Conservation (phyloP, 176 grass and related monocot species). For the Cymbopogon citratus region DNA sequence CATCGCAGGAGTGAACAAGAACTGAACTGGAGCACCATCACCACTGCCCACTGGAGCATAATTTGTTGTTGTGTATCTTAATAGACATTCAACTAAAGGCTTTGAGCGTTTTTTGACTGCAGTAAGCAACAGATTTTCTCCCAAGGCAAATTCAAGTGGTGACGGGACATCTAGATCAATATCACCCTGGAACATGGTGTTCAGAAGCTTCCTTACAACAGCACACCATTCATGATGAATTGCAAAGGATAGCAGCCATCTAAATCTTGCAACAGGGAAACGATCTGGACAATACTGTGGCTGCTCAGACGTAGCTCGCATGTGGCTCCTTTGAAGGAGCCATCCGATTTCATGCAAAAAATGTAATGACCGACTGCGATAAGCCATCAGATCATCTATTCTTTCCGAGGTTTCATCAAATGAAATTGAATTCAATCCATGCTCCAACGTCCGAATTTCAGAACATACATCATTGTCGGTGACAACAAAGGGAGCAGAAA, state of each 20-base stretch:
- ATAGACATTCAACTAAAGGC: slow-evolving; percentile 48
- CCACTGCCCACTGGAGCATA: neutral
- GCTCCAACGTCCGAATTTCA: slow-evolving; percentile 57
- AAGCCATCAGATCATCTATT: slow-evolving; percentile 8
- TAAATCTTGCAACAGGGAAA: slow-evolving; percentile 42
- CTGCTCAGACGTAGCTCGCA: slow-evolving; percentile 20
- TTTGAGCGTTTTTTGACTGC: slow-evolving; percentile 57
- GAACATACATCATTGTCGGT: slow-evolving; percentile 57
- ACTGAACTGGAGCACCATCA: neutral
- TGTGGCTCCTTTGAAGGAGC: slow-evolving; percentile 52
- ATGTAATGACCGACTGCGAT: slow-evolving; percentile 21
- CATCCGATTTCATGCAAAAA: slow-evolving; percentile 67
- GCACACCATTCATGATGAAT: slow-evolving; percentile 53
- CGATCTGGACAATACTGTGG: slow-evolving; percentile 10
- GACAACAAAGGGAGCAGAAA: slow-evolving; percentile 78
- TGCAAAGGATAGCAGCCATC: slow-evolving; percentile 49
- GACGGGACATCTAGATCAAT: slow-evolving; percentile 37
- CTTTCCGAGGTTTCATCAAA: slow-evolving; percentile 17
- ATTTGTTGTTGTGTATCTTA: slow-evolving; percentile 44
- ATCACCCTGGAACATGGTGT: slow-evolving; percentile 49
- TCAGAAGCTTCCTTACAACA: slow-evolving; percentile 58
- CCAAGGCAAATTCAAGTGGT: slow-evolving; percentile 45
- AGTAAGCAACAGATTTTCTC: slow-evolving; percentile 31
- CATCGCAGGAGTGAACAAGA: slow-evolving; percentile 62
- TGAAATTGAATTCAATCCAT: slow-evolving; percentile 39